These are phyloP conservation scores for Hanseniaspora sp. DNA, from an alignment of 1,139 yeast genomes.

Conservation along the genomic window DNA sequence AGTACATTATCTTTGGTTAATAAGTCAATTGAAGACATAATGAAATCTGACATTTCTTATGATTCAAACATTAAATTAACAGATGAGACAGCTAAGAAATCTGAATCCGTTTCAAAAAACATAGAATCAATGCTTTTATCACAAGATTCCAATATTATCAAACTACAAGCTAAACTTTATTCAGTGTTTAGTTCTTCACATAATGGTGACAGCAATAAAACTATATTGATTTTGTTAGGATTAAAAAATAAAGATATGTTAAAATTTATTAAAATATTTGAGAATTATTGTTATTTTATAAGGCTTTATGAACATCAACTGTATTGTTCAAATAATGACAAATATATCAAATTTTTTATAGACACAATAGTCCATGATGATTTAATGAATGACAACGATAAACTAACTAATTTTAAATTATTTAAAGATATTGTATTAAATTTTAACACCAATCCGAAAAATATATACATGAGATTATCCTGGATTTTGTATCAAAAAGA, in stretches of 20 bases:
- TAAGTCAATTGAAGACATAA: background rate
- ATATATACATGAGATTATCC: conserved; percentile 13
- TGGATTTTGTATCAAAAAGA: background rate
- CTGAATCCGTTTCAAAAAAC: background rate
- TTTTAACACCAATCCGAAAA: conserved; percentile 1
- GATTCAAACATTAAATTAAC: background rate
- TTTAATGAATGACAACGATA: background rate
- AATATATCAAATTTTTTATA: conserved; percentile 3
- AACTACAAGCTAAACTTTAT: background rate
- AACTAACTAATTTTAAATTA: background rate
- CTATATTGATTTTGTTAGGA: background rate
- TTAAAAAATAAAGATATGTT: background rate
- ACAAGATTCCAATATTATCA: background rate
- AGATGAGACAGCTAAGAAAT: background rate
- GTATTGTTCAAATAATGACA: conserved; percentile 6
- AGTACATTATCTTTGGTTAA: background rate
- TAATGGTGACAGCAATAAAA: background rate
- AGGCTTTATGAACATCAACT: conserved; percentile 9
- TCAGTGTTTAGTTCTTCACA: background rate
- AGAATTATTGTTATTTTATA: conserved; percentile 9
- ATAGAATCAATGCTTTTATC: background rate
- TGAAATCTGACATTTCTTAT: background rate
- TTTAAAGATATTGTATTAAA: background rate
- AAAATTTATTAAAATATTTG: conserved; percentile 8
- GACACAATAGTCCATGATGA: background rate